Evolutionary conservation across 441 rosid species (phyloP), one percentile per base, ranked within the genome.

Genomic region (Adansonia rubrostipa): DNA sequence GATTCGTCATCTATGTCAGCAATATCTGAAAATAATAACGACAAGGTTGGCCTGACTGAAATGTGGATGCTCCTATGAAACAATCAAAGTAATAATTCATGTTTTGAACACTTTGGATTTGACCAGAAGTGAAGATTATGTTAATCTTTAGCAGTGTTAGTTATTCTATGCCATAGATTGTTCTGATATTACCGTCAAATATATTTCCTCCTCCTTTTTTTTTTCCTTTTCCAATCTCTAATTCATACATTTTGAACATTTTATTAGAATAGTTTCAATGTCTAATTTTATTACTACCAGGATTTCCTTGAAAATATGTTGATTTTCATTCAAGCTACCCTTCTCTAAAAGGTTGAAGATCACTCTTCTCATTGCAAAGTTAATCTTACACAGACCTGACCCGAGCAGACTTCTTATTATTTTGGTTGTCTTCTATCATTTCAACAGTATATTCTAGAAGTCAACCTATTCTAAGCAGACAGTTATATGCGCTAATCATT

Each of bases 201-300:
- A 28, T 33, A 13, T 70, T 8, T 58, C 20, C 54, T 40, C 66
- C 9, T 40, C 44, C 3, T 15, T 74, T 44, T 60, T 74, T 60
- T 60, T 14, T 51, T 28, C 5, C 28, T 8, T 73, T 57, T 33
- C 20, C 20, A 14, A 19, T 44, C 24, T 60, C 58, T 51, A n/a
- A 54, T 71, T 53, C 42, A 53, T 53, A 33, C 63, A n/a, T 53
- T 13, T 56, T 72, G 48, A 72, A 54, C 14, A n/a, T 54, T 42
- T 54, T 40, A 40, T 33, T 33, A n/a, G n/a, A 14, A 50, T 70
- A 14, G 20, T 70, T 50, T 50, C 13, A 3, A 50, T 28, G 8
- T 50, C 36, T 5, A 36, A 5, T 20, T 28, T 67, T 45, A 9
- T n/a, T 20, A 33, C n/a, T 56, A 53, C 9, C n/a, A 28, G 51